Evolutionary conservation across 495 filamentous ascomycete genomes (phyloP), one percentile per base, ranked within the genome.

Genomic region (Arthonia radiata): DNA sequence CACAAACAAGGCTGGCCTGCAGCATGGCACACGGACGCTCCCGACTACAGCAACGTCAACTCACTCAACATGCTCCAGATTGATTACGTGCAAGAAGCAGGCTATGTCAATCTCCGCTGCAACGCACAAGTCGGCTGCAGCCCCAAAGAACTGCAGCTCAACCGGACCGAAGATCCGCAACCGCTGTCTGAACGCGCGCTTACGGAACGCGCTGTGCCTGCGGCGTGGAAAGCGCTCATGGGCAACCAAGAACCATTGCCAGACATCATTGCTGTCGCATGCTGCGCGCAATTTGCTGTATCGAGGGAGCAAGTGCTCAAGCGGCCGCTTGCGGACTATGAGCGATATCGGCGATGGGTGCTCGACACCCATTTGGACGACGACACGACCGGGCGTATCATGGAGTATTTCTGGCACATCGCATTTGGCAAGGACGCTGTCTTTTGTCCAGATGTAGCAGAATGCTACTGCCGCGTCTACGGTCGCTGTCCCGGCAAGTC

Each of bases 391-490:
- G 72, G 71, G 3, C 39, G 71, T 10, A 50, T 79, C 10, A 53
- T 75, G 49, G 73, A 79, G 47, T 77, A 69, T 37, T 39, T 65
- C 31, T 79, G 73, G 72, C 72, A 79, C 47, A 61, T 71, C 33
- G 53, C 67, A 33, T 71, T 64, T 28, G 37, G 37, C 6, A 31
- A 18, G 21, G 37, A 31, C 5, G 13, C 30, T 26, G 31, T 40
- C n/a, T 18, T 31, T 22, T 40, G 33, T 18, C 29, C 24, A 4
- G 9, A 2, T 8, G 13, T 18, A 9, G 14, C 18, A 29, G 23
- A 31, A 14, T 31, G 29, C 15, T 31, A 13, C 17, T 31, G 29
- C 16, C 2, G 26, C 9, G 29, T 31, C 9, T 31, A 26, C 15
- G 29, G 19, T 18, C 19, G 23, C 11, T 11, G 19, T 22, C n/a